Evolutionary conservation across 2,329 filamentous ascomycete genomes (phyloP), one percentile per base, ranked within the genome.

Genomic region (Epichloe scottii): DNA sequence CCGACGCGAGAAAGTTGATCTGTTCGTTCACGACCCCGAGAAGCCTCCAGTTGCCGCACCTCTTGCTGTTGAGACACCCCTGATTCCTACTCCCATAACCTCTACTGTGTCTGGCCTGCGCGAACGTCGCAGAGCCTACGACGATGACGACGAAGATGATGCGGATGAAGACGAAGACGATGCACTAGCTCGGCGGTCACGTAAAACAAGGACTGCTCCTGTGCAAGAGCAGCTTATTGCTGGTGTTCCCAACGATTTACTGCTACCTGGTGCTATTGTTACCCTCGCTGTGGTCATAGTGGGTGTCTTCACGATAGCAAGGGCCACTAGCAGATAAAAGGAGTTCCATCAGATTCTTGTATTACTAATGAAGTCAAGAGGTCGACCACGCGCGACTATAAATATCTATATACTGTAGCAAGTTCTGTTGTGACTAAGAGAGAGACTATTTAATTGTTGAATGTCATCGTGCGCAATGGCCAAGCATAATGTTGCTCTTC

Each of bases 221-320:
- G 71, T 79, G 51, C 77, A 82, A 52, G 82, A 91, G 53, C 88
- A 95, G 68, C 73, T 95, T 53, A 91, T 98, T 63, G 78, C 84
- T 2, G 93, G 93, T 50, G 86, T 98, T 35, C 89, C 93, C 8
- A 98, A 98, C 63, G 93, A 98, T 62, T 74, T 97, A 50, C 75
- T 98, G 17, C 78, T 97, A 41, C 93, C 93, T 0, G 93, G 93
- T 57, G 93, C 93, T 19, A 91, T 98, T 64, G 89, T 93, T 52
- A 90, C 90, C n/a, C 71, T 98, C 62, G 93, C 91, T 10, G 88
- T 94, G 42, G 90, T 95, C 38, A 95, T 98, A 68, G 77, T 94
- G 40, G 88, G 87, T 57, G 91, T 97, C 11, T 98, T 98, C 71
- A 83, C 89, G 41, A 81, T 98, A 61, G 83, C 87, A 54, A 82